Percentiles rank a stretch among this genome's conserved stretches.
Evolutionary conservation across 148 eudicot species (phyloP).

Genomic region (Rhododendron henanense): DNA sequence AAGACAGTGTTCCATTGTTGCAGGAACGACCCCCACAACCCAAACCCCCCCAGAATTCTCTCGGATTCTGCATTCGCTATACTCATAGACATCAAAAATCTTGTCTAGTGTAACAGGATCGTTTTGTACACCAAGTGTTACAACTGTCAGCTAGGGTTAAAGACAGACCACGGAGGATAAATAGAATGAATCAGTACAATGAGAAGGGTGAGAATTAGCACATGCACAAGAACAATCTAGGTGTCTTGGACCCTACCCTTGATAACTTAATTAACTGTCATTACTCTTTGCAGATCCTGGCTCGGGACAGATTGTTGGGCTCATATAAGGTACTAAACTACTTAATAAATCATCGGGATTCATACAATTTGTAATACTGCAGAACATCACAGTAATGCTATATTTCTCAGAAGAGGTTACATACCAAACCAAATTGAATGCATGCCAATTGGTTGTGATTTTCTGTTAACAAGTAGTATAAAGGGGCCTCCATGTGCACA

Average conservation of each 20-base stretch:
- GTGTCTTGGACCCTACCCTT: background rate
- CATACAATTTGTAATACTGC: background rate
- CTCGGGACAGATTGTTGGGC: slow-evolving; percentile 91
- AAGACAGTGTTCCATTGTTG: background rate
- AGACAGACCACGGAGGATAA: background rate
- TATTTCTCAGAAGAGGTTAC: background rate
- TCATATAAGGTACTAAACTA: slow-evolving; percentile 77
- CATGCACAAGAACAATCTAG: background rate
- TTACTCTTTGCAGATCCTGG: slow-evolving; percentile 56
- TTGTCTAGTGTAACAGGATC: background rate
- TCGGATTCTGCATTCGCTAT: background rate
- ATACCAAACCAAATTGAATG: background rate
- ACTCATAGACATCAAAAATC: background rate
- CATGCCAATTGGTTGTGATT: background rate
- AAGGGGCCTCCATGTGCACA: background rate
- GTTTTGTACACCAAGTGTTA: background rate
- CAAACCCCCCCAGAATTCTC: background rate
- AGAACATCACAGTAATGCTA: background rate
- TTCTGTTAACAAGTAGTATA: background rate
- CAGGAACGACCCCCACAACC: background rate
- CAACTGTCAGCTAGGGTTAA: background rate
- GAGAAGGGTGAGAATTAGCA: background rate
- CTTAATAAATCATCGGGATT: background rate
- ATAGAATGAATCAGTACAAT: background rate
- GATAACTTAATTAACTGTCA: background rate